phyloP scores from a whole-genome alignment of 495 filamentous ascomycete genomes.

The Evernia prunastri region DNA sequence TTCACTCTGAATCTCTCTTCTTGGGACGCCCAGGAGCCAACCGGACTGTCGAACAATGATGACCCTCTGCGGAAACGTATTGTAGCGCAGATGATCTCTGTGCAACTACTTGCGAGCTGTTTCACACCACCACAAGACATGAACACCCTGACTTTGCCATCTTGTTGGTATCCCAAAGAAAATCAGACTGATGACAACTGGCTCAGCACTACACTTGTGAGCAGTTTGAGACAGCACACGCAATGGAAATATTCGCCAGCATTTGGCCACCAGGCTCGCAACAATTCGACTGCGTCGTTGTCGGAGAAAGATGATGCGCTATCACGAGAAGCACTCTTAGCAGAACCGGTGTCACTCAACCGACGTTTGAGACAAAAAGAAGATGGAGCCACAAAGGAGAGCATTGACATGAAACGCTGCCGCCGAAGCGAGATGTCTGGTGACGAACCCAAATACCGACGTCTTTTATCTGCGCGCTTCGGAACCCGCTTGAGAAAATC shows the following conservation, averaged over 20 bases:
- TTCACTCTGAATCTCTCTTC: neutral
- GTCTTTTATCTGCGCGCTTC: neutral
- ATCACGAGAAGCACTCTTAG: constrained; percentile 7
- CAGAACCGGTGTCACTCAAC: constrained; percentile 7
- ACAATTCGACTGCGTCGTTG: constrained; percentile 24
- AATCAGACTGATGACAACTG: neutral
- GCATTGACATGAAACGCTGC: neutral
- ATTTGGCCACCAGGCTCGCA: constrained; percentile 31
- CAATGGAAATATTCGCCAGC: constrained; percentile 29
- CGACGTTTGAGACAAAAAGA: neutral
- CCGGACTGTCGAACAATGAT: neutral
- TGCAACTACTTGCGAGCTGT: constrained; percentile 30
- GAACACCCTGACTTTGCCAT: constrained; percentile 6
- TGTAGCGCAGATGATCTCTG: constrained; percentile 21
- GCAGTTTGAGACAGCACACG: constrained; percentile 31
- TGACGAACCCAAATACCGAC: neutral
- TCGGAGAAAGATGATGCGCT: constrained; percentile 8
- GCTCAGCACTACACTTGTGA: constrained; percentile 26
- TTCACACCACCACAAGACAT: constrained; percentile 27
- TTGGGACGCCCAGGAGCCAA: constrained; percentile 7
- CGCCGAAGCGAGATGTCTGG: neutral
- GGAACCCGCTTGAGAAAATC: neutral
- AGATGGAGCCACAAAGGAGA: neutral
- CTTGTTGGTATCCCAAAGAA: neutral
- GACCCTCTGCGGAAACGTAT: neutral